These are phyloP conservation scores for Neofusicoccum ribis DNA, from an alignment of 2,329 filamentous ascomycete genomes.

Conservation along the genomic window DNA sequence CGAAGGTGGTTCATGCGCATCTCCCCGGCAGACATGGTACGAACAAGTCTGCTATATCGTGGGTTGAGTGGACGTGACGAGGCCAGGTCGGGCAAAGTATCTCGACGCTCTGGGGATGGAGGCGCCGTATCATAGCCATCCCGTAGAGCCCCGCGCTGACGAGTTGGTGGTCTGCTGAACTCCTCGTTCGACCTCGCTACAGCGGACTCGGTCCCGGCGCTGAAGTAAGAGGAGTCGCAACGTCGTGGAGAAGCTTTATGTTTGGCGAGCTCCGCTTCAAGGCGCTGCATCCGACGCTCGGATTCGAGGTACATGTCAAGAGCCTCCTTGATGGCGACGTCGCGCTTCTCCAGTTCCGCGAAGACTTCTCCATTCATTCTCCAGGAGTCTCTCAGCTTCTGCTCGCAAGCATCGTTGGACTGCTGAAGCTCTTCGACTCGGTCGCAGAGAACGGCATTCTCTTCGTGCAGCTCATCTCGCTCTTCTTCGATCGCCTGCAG, in stretches of 20 bases:
- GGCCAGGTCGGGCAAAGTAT: neutral
- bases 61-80: neutral
- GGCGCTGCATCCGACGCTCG: neutral
- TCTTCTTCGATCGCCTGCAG: conserved; percentile 4
- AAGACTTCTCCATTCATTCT: conserved; percentile 16
- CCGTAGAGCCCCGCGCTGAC: neutral
- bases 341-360: conserved; percentile 17
- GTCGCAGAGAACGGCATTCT: conserved; percentile 6
- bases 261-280: conserved; percentile 8
- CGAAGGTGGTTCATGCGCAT: conserved; percentile 2
- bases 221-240: conserved; percentile 12
- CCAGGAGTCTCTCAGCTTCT: conserved; percentile 13
- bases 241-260: neutral
- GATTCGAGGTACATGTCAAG: conserved; percentile 15
- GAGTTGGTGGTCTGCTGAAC: neutral
- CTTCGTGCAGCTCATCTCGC: conserved; percentile 10
- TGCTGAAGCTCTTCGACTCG: conserved; percentile 9
- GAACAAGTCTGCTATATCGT: conserved; percentile 11
- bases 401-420: neutral
- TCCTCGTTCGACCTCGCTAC: neutral
- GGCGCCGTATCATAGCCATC: neutral
- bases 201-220: conserved; percentile 2
- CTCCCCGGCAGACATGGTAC: conserved; percentile 14
- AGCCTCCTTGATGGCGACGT: conserved; percentile 17
- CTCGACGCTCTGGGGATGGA: neutral